Conservation (phyloP, 805 yeast genomes). For the Candida xiaguanensis region DNA sequence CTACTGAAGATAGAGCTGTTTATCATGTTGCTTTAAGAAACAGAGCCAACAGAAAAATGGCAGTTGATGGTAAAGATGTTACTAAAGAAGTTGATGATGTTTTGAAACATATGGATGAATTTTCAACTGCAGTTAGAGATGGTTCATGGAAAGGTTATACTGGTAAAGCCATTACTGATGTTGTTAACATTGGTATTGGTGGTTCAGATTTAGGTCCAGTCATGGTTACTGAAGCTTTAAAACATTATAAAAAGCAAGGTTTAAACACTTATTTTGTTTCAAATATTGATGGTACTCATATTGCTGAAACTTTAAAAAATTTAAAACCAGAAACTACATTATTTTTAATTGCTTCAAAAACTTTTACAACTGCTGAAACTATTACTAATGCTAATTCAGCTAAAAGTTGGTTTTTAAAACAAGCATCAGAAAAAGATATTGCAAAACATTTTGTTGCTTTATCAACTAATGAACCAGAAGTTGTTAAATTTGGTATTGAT, state of each 20-base stretch:
- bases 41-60: conserved; percentile 79
- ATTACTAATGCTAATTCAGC: conserved; percentile 94
- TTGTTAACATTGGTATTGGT: conserved; percentile 98
- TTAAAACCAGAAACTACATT: conserved; percentile 89
- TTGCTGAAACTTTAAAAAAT: conserved; percentile 81
- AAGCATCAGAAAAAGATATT: conserved; percentile 67
- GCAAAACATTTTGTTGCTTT: conserved; percentile 98
- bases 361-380: conserved; percentile 99
- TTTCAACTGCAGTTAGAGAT: conserved; percentile 82
- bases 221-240: conserved; percentile 98
- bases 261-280: conserved; percentile 90
- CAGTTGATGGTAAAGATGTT: conserved; percentile 85
- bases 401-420: conserved; percentile 84
- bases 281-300: conserved; percentile 97
- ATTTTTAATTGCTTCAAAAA: conserved; percentile 91
- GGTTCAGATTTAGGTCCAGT: conserved; percentile 99
- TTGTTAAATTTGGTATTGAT: conserved; percentile 93
- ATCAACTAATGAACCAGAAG: conserved; percentile 89
- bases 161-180: conserved; percentile 88
- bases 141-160: conserved; percentile 97
- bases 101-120: conserved; percentile 93
- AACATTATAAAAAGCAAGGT: conserved; percentile 75
- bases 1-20: conserved; percentile 95
- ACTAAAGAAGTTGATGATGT: conserved; percentile 90
- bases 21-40: conserved; percentile 96